Conservation (phyloP, 2,329 filamentous ascomycete species). For the Nigrospora sphaerica region DNA sequence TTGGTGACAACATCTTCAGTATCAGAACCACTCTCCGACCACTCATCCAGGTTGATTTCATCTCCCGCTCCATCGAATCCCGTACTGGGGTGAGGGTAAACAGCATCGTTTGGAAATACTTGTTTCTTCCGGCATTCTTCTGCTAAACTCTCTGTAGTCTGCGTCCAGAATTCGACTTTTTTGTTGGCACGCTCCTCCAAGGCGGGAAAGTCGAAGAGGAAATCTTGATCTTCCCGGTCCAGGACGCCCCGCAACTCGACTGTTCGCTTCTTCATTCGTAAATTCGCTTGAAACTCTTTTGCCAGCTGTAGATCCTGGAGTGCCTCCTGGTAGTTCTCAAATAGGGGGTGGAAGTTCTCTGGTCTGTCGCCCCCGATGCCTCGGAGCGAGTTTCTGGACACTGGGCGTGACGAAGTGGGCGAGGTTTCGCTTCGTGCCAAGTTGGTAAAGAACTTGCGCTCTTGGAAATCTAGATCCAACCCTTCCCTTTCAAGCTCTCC, state of each 20-base stretch:
- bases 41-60: slow-evolving; percentile 35
- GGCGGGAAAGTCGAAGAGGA: slow-evolving; percentile 34
- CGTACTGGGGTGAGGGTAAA: too few relatives aligned
- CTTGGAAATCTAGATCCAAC: slow-evolving; percentile 13
- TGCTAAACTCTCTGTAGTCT: slow-evolving; percentile 26
- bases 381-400: slow-evolving; percentile 13
- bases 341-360: slow-evolving; percentile 40
- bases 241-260: slow-evolving; percentile 9
- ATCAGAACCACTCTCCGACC: too few relatives aligned
- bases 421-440: slow-evolving; percentile 9
- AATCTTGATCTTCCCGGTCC: slow-evolving; percentile 32
- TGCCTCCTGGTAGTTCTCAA: slow-evolving; percentile 32
- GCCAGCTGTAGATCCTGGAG: slow-evolving; percentile 39
- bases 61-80: too few relatives aligned
- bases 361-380: slow-evolving; percentile 21
- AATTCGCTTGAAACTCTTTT: slow-evolving; percentile 38
- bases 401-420: slow-evolving; percentile 8
- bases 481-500: slow-evolving; percentile 17
- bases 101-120: slow-evolving; percentile 36
- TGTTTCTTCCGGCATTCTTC: slow-evolving; percentile 31
- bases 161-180: slow-evolving; percentile 25
- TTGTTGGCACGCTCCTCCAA: slow-evolving; percentile 25
- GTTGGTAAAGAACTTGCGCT: slow-evolving; percentile 15
- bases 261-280: slow-evolving; percentile 28
- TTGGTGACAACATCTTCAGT: too few relatives aligned